phyloP scores from a whole-genome alignment of 768 basidiomycete species.

The Pholiota conissans region DNA sequence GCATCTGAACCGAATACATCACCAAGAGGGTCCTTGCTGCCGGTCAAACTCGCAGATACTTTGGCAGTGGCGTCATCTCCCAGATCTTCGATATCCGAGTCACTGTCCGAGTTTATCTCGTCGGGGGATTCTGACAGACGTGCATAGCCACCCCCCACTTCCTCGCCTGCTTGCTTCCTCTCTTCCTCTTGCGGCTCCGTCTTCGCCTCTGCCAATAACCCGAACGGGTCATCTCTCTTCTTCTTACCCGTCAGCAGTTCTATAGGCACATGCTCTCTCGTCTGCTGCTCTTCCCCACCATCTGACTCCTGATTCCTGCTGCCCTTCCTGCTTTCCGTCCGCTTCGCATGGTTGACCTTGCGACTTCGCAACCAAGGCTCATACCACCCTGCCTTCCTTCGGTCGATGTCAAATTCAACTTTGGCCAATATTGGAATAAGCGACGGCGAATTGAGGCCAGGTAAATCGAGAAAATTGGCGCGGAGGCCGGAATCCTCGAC shows the following conservation, averaged over 20 bases:
- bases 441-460: slow-evolving; percentile 62
- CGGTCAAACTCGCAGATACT: slow-evolving; percentile 30
- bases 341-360: slow-evolving; percentile 58
- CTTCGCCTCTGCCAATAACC: slow-evolving; percentile 16
- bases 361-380: slow-evolving; percentile 79
- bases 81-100: slow-evolving; percentile 30
- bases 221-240: slow-evolving; percentile 35
- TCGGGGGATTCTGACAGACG: slow-evolving; percentile 36
- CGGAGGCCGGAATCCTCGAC: slow-evolving; percentile 35
- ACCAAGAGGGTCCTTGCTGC: slow-evolving; percentile 49
- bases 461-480: slow-evolving; percentile 57
- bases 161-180: slow-evolving; percentile 14
- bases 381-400: slow-evolving; percentile 78
- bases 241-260: slow-evolving; percentile 54
- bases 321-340: slow-evolving; percentile 46
- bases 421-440: slow-evolving; percentile 87
- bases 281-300: slow-evolving; percentile 21
- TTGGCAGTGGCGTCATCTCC: slow-evolving; percentile 42
- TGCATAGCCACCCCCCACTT: slow-evolving; percentile 31
- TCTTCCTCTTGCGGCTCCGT: slow-evolving; percentile 14
- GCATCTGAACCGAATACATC: slow-evolving; percentile 70
- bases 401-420: slow-evolving; percentile 94
- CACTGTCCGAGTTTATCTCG: slow-evolving; percentile 31
- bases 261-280: slow-evolving; percentile 37
- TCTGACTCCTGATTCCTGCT: slow-evolving; percentile 21